phyloP scores from a whole-genome alignment of 2,329 filamentous ascomycete species.

The Zymoseptoria pseudotritici region DNA sequence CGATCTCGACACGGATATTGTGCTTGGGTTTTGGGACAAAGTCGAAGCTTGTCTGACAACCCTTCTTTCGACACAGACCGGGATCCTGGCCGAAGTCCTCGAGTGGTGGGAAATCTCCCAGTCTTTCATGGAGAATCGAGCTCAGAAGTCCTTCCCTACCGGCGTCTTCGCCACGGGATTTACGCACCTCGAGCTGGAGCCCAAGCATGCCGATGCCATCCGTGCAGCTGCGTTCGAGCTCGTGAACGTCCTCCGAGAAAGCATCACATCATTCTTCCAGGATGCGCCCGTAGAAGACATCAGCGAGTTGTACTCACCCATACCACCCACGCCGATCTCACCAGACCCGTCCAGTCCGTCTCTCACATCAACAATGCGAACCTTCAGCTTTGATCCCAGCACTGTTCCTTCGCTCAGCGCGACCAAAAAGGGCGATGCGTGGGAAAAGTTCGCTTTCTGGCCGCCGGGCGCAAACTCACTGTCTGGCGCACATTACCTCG shows the following conservation, averaged over 20 bases:
- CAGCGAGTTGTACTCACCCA: slow-evolving; percentile 74
- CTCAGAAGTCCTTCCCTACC: slow-evolving; percentile 66
- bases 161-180: slow-evolving; percentile 44
- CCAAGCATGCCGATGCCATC: slow-evolving; percentile 62
- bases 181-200: slow-evolving; percentile 75
- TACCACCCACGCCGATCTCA: slow-evolving; percentile 61
- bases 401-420: slow-evolving; percentile 72
- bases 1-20: slow-evolving; percentile 68
- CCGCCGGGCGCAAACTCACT: slow-evolving; percentile 86
- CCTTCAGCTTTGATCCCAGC: slow-evolving; percentile 69
- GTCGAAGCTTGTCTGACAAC: slow-evolving; percentile 65
- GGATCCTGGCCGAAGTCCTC: slow-evolving; percentile 78
- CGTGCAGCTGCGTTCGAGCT: slow-evolving; percentile 74
- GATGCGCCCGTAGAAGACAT: slow-evolving; percentile 87
- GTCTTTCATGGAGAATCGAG: slow-evolving; percentile 79
- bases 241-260: slow-evolving; percentile 74
- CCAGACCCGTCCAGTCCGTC: slow-evolving; percentile 47
- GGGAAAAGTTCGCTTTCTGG: slow-evolving; percentile 96
- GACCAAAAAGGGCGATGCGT: slow-evolving; percentile 65
- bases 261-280: slow-evolving; percentile 72
- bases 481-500: slow-evolving; percentile 84
- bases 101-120: slow-evolving; percentile 93
- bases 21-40: slow-evolving; percentile 91
- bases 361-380: slow-evolving; percentile 46
- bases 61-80: slow-evolving; percentile 65